Evolutionary conservation across 2,329 filamentous ascomycete genomes (phyloP).

Genomic region (Pseudogymnoascus pannorum): DNA sequence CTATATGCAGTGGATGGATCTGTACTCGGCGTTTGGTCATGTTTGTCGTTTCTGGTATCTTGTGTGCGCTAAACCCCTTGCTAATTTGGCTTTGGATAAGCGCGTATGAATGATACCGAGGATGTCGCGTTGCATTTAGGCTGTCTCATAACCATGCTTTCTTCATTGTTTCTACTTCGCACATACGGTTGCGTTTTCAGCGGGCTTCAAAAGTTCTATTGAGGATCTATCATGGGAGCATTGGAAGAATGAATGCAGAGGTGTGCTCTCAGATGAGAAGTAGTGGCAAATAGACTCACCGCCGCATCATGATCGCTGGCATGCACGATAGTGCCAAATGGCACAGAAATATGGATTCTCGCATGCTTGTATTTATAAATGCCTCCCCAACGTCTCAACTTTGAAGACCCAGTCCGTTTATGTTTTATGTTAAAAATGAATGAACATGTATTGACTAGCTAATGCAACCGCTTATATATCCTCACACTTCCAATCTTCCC

Average conservation of each 20-base stretch:
- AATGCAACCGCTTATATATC: background rate
- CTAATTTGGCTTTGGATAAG: slow-evolving; percentile 11
- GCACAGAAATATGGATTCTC: slow-evolving; percentile 8
- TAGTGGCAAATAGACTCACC: slow-evolving; percentile 7
- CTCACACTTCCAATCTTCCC: background rate
- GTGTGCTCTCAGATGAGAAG: slow-evolving; percentile 7
- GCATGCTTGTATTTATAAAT: slow-evolving; percentile 9
- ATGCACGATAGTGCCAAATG: slow-evolving; percentile 9
- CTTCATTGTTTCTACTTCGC: slow-evolving; percentile 8
- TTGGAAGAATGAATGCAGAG: slow-evolving; percentile 3
- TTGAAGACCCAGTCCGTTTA: slow-evolving; percentile 8
- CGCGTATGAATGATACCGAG: slow-evolving; percentile 7
- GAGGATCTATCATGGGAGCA: slow-evolving; percentile 8
- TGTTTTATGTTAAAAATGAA: slow-evolving; percentile 3
- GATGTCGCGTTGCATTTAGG: slow-evolving; percentile 3
- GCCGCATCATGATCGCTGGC: slow-evolving; percentile 8
- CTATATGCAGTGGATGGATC: slow-evolving; percentile 9
- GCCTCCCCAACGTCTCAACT: slow-evolving; percentile 7
- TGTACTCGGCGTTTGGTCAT: slow-evolving; percentile 8
- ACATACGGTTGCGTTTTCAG: slow-evolving; percentile 8
- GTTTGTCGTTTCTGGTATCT: slow-evolving; percentile 8
- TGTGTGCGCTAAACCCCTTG: slow-evolving; percentile 4
- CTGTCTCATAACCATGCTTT: slow-evolving; percentile 7
- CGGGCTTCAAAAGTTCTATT: slow-evolving; percentile 7
- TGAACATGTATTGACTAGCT: slow-evolving; percentile 7